Evolutionary conservation across 2,329 filamentous ascomycete genomes (phyloP).

Genomic region (Decorospora gaudefroyi): DNA sequence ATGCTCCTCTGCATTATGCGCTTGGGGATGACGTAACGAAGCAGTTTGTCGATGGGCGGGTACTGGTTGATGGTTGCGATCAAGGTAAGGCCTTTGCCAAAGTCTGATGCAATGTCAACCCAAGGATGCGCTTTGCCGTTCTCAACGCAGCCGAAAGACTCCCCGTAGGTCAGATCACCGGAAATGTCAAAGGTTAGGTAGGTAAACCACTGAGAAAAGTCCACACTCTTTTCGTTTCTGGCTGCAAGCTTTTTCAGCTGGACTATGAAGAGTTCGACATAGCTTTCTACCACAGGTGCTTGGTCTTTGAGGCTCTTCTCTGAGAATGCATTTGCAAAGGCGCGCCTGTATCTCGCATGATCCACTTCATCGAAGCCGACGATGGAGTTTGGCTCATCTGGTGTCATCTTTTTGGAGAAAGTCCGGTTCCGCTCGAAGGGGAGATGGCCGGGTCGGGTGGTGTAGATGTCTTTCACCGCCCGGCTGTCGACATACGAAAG

Average conservation of each 20-base stretch:
- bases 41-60: conserved; percentile 29
- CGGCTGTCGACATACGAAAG: conserved; percentile 32
- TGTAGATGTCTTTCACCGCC: conserved; percentile 41
- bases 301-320: conserved; percentile 35
- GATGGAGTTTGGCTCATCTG: conserved; percentile 34
- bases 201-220: conserved; percentile 27
- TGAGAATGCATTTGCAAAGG: conserved; percentile 37
- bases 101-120: conserved; percentile 40
- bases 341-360: conserved; percentile 30
- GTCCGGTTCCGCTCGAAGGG: conserved; percentile 31
- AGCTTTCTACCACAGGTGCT: conserved; percentile 30
- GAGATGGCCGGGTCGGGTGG: conserved; percentile 28
- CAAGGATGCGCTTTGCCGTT: conserved; percentile 47
- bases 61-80: conserved; percentile 37
- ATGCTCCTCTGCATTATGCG: conserved; percentile 27
- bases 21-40: conserved; percentile 33
- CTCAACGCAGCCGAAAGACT: conserved; percentile 51
- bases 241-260: conserved; percentile 19
- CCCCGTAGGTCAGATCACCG: conserved; percentile 58
- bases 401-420: conserved; percentile 33
- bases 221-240: conserved; percentile 15
- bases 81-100: conserved; percentile 37
- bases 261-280: conserved; percentile 29
- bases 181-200: conserved; percentile 35
- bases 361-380: conserved; percentile 30